Conservation (phyloP, 2,329 filamentous ascomycete species). For the Diaporthe nobilis region DNA sequence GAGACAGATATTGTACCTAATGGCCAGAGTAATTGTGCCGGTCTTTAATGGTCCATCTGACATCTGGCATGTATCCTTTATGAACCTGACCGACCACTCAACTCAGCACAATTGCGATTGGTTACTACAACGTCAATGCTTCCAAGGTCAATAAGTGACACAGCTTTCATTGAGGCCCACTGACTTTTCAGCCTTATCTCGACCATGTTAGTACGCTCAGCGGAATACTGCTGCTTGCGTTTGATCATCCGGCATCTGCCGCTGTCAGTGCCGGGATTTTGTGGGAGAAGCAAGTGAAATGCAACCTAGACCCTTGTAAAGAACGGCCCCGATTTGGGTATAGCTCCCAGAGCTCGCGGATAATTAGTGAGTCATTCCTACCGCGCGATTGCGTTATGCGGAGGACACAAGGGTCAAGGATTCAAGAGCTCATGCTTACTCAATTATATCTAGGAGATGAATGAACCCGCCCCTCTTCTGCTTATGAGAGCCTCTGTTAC, state of each 20-base stretch:
- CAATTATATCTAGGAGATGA: not conserved
- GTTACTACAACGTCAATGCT: too few species aligned
- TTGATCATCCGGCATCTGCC: not conserved
- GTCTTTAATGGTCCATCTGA: not conserved
- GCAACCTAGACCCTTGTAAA: not conserved
- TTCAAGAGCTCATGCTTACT: not conserved
- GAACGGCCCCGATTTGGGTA: not conserved
- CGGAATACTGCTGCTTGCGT: not conserved
- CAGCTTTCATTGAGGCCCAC: not conserved
- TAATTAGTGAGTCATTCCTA: not conserved
- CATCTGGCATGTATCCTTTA: too few species aligned
- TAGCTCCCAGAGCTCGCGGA: not conserved
- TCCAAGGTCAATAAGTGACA: not conserved
- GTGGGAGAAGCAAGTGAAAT: not conserved
- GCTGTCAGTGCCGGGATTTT: not conserved
- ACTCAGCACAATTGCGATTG: not conserved
- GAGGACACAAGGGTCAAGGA: not conserved
- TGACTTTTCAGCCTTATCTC: not conserved
- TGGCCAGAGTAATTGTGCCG: not conserved
- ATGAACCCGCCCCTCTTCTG: not conserved
- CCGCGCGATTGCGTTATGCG: not conserved
- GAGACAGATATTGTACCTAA: not conserved
- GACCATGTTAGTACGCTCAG: not conserved
- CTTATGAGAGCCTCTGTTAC: not conserved
- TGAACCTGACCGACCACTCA: not conserved